Conservation (phyloP, 495 filamentous ascomycete genomes). For the Barbatosphaeria neglecta region DNA sequence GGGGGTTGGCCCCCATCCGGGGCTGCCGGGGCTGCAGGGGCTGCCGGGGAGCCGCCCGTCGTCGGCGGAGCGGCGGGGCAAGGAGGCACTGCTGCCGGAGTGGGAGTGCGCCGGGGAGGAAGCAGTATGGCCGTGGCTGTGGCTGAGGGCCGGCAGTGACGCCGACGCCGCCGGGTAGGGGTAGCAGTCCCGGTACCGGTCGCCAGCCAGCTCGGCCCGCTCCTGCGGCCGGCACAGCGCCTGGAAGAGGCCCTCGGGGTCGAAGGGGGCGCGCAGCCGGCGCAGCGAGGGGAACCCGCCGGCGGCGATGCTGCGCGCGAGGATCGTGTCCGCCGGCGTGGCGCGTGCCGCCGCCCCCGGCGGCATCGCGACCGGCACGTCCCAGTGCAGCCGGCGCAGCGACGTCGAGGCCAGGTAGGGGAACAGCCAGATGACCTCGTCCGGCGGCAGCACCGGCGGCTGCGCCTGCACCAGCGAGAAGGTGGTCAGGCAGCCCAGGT, state of each 20-base stretch:
- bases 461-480: conserved; percentile 62
- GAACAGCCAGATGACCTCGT: conserved; percentile 49
- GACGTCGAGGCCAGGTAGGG: conserved; percentile 58
- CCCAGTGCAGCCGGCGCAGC: conserved; percentile 70
- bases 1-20: conserved; percentile 6
- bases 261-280: conserved; percentile 57
- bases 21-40: background rate
- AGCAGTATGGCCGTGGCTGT: background rate
- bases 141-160: too few relatives aligned
- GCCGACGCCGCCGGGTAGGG: too few relatives aligned
- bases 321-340: conserved; percentile 50
- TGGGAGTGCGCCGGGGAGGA: background rate
- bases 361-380: too few relatives aligned
- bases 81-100: background rate
- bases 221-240: conserved; percentile 50
- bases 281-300: conserved; percentile 61
- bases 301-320: conserved; percentile 59
- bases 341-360: conserved; percentile 25
- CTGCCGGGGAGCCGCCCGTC: conserved; percentile 1
- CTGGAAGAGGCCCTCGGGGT: conserved; percentile 64
- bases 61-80: background rate
- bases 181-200: conserved; percentile 18
- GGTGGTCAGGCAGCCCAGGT: conserved; percentile 46
- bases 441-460: conserved; percentile 46
- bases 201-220: conserved; percentile 18